Base-by-base conservation (phyloP, 129 eudicot genomes). In the Logfia minima region DNA sequence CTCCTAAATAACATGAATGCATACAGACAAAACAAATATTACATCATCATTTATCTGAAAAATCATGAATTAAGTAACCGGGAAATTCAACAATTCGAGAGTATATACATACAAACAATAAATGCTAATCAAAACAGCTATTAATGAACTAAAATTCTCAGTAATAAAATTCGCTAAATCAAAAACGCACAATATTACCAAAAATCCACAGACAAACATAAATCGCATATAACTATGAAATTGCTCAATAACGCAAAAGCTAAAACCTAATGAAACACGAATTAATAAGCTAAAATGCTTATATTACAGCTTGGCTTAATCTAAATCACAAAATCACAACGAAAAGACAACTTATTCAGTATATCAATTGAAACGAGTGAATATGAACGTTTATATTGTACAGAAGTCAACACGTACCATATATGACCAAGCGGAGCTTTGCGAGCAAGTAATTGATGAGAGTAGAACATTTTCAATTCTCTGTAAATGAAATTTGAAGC, bases 361-460 rank as follows among this genome's bases (percentile, higher is more conserved):
- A 17, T 14, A 45, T 1, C 32, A 31, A 39, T 4, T 6, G 3
- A 68, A 41, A 31, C 62, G 55, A 69, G 17, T 32, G 71, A 70
- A 51, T 4, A 3, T 26, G 43, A 69, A 48, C 16, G 76, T 34
- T 53, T 72, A 58, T 3, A 32, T n/a, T 21, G 5, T 55, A 72
- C 76, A 4, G 76, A 72, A 29, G n/a, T 53, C 29, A 26, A 72
- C 31, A 28, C 74, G 5, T 75, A 95, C 99, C 99, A 95, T 84
- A 95, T 95, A 71, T 95, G 99, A 7, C 99, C 99, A 5, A 95
- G 89, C 35, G 99, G 96, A 83, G 96, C 97, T 89, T 95, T 95
- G 53, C 97, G 92, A 80, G 99, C 97, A 6, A 95, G 92, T 3
- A 95, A 88, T 87, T 95, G 99, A 64, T 87, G 97, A 74, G 99